phyloP scores from a whole-genome alignment of 495 filamentous ascomycete species.

The Daldinia concentrica region DNA sequence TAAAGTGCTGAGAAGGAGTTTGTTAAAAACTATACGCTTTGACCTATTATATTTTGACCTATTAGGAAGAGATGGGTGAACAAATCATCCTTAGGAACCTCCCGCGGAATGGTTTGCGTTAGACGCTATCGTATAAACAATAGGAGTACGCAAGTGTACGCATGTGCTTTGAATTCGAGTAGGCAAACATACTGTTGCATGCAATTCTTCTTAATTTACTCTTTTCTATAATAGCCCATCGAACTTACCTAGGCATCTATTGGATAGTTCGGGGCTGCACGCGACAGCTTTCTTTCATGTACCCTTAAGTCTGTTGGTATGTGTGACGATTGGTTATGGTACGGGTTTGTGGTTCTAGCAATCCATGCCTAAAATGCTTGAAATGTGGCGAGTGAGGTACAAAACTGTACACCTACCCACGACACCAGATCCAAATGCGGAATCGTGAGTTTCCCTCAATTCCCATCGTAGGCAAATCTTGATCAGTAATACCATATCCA shows the following conservation, averaged over 20 bases:
- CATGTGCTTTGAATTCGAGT: not conserved
- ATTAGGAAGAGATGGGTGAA: not conserved
- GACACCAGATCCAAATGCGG: constrained; percentile 24
- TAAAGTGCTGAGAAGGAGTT: constrained; percentile 22
- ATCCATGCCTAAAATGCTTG: not conserved
- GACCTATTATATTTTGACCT: not conserved
- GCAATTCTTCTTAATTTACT: not conserved
- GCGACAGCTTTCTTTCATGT: constrained; percentile 18
- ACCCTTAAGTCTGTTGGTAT: constrained; percentile 1
- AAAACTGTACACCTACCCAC: constrained; percentile 10
- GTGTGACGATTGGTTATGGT: constrained; percentile 44
- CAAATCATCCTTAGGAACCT: not conserved
- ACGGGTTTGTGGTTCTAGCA: constrained; percentile 23
- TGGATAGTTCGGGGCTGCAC: constrained; percentile 17
- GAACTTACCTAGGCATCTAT: not conserved
- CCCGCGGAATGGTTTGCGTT: not conserved
- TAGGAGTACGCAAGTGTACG: not conserved
- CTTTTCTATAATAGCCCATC: not conserved
- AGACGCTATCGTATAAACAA: not conserved
- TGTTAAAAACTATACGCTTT: not conserved
- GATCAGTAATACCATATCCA: constrained; percentile 17
- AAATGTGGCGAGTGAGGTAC: constrained; percentile 16
- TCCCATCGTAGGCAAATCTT: constrained; percentile 27
- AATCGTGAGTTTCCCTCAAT: constrained; percentile 16
- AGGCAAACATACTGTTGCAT: not conserved